These are phyloP conservation scores for Nicotiana obtusifolia DNA, from an alignment of 257 asterid genomes.

Conservation along the genomic window DNA sequence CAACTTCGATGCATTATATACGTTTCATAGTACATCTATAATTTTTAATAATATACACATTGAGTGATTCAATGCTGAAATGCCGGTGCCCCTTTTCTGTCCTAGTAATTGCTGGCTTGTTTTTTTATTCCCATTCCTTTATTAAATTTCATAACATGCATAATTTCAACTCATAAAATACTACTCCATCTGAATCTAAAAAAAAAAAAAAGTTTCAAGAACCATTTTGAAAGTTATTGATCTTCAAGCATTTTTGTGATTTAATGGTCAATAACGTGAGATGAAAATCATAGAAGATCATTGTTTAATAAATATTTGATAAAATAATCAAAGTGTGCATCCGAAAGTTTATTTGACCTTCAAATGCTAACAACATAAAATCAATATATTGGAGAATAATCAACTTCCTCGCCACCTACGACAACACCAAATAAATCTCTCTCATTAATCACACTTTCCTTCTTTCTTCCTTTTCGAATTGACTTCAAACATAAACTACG, in stretches of 20 bases:
- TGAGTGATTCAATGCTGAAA: neutral
- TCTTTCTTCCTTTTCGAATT: neutral
- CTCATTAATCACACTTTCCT: neutral
- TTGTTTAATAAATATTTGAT: neutral
- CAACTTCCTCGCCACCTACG: neutral
- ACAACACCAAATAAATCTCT: neutral
- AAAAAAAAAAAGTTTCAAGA: neutral
- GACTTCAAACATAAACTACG: neutral
- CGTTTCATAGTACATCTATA: neutral
- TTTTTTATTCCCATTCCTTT: neutral
- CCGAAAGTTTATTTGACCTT: too few relatives aligned
- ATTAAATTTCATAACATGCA: constrained; percentile 8
- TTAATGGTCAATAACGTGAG: too few relatives aligned
- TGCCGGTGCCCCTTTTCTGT: neutral
- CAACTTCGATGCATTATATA: neutral
- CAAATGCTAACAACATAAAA: neutral
- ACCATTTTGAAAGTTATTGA: neutral
- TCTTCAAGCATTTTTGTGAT: neutral
- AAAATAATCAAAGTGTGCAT: neutral
- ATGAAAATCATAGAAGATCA: neutral
- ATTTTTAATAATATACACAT: neutral
- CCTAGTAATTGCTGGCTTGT: constrained; percentile 1
- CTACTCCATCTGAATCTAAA: neutral
- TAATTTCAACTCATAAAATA: neutral
- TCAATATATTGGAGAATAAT: neutral